A percentile compares a stretch with the other conserved stretches of the same genome.
Evolutionary conservation across 495 filamentous ascomycete species (phyloP).

Genomic region (Gamarada debralockiae): DNA sequence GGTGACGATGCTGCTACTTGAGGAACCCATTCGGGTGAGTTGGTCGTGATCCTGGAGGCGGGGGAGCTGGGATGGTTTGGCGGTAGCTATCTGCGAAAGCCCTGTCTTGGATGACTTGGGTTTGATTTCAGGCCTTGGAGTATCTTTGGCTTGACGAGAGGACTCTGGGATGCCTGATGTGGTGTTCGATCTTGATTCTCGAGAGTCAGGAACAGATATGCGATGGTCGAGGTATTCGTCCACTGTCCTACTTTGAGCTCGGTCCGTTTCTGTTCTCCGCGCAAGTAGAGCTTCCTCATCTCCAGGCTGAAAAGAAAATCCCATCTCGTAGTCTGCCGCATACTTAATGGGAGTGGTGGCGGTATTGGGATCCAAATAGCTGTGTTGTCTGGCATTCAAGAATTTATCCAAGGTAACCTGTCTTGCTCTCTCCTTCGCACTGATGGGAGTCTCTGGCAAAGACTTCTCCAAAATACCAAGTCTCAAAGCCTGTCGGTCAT

Average conservation of each 20-base stretch:
- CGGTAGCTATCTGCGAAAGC: too few relatives aligned
- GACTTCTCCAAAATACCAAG: conserved; percentile 6
- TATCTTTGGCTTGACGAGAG: too few relatives aligned
- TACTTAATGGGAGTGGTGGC: too few relatives aligned
- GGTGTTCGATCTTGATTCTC: too few relatives aligned
- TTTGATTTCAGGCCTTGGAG: background rate
- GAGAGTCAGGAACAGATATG: too few relatives aligned
- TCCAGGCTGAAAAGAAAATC: conserved; percentile 21
- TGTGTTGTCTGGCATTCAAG: background rate
- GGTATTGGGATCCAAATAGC: background rate
- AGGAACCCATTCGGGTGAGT: conserved; percentile 10
- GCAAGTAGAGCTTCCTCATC: conserved; percentile 13
- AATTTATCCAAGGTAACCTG: background rate
- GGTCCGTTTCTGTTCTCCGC: background rate
- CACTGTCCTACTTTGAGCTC: background rate
- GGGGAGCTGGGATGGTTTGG: too few relatives aligned
- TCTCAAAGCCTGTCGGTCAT: background rate
- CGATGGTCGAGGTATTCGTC: background rate
- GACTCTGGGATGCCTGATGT: too few relatives aligned
- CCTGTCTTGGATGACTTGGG: background rate
- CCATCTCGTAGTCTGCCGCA: background rate
- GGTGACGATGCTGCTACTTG: conserved; percentile 14
- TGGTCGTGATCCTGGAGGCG: background rate
- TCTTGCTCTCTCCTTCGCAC: background rate
- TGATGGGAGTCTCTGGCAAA: conserved; percentile 9